Conservation (phyloP, 2,329 filamentous ascomycete species). For the Colletotrichum sp. region DNA sequence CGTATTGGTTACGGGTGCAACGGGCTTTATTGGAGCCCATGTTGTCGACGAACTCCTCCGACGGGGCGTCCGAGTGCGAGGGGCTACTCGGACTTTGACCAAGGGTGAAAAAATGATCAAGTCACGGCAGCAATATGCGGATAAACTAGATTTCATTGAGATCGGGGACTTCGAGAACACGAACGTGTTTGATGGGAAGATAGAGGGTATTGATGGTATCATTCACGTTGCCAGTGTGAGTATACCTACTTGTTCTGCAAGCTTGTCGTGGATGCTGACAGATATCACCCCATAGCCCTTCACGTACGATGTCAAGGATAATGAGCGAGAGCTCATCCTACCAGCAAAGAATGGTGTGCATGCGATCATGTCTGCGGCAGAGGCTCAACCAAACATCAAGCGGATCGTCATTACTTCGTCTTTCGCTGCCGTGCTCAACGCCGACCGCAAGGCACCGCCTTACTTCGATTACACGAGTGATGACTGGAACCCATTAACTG, state of each 20-base stretch:
- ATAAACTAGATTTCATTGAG: constrained; percentile 44
- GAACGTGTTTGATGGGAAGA: constrained; percentile 38
- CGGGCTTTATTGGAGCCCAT: constrained; percentile 31
- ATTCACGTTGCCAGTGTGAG: constrained; percentile 50
- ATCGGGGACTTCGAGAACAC: constrained; percentile 45
- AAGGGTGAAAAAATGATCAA: constrained; percentile 39
- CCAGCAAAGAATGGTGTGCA: constrained; percentile 52
- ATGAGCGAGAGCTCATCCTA: constrained; percentile 48
- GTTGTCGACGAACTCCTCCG: constrained; percentile 35
- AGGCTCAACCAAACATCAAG: constrained; percentile 25
- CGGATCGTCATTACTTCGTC: constrained; percentile 66
- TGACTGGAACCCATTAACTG: constrained; percentile 64
- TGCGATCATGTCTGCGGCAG: constrained; percentile 41
- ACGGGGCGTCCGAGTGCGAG: constrained; percentile 35
- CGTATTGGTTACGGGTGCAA: constrained; percentile 5
- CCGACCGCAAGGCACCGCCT: constrained; percentile 48
- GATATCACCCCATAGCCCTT: constrained; percentile 37
- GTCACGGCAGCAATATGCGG: constrained; percentile 38
- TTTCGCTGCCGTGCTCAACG: constrained; percentile 69
- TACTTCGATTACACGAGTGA: constrained; percentile 57
- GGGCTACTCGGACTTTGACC: constrained; percentile 30
- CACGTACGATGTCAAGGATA: constrained; percentile 46
- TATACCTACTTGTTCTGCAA: background rate
- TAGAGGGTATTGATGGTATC: constrained; percentile 46
- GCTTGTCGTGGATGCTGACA: background rate